These are phyloP conservation scores for Rhodamnia argentea DNA, from an alignment of 345 rosid species.

Conservation along the genomic window DNA sequence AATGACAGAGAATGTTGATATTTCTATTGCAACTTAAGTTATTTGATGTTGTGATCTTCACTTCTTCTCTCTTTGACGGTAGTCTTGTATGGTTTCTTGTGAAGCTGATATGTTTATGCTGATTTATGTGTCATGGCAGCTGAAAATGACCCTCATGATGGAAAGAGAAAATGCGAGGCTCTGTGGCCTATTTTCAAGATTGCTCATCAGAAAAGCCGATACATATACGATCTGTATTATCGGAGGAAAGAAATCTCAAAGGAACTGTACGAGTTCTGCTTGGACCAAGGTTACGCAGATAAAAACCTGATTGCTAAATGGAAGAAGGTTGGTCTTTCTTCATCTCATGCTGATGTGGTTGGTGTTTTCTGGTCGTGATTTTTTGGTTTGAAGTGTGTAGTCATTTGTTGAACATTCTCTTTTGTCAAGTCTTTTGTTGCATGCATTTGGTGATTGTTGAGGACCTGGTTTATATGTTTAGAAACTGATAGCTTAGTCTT, in stretches of 20 bases:
- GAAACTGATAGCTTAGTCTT: background rate
- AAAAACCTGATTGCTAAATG: slow-evolving; percentile 61
- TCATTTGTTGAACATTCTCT: background rate
- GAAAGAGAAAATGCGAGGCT: slow-evolving; percentile 71
- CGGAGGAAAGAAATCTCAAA: slow-evolving; percentile 58
- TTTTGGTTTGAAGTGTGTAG: background rate
- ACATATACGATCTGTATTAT: slow-evolving; percentile 61
- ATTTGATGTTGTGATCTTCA: background rate
- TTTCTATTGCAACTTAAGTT: background rate
- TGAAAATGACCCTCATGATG: slow-evolving; percentile 71
- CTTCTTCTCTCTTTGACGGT: background rate
- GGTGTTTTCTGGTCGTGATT: background rate
- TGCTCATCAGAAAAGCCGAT: slow-evolving; percentile 69
- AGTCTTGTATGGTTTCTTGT: background rate
- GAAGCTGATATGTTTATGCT: background rate
- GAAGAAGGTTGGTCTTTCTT: slow-evolving; percentile 33
- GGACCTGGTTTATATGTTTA: background rate
- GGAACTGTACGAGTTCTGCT: slow-evolving; percentile 66
- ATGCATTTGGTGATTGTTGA: background rate
- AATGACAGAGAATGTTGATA: background rate
- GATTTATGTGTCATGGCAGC: slow-evolving; percentile 22
- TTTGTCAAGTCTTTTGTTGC: background rate
- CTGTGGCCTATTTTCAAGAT: slow-evolving; percentile 78
- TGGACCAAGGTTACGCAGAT: slow-evolving; percentile 69
- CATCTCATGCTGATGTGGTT: background rate